A percentile compares a stretch with the other conserved stretches of the same genome.
Conservation (phyloP, 2,329 filamentous ascomycete genomes). For the Fusarium lateritium region DNA sequence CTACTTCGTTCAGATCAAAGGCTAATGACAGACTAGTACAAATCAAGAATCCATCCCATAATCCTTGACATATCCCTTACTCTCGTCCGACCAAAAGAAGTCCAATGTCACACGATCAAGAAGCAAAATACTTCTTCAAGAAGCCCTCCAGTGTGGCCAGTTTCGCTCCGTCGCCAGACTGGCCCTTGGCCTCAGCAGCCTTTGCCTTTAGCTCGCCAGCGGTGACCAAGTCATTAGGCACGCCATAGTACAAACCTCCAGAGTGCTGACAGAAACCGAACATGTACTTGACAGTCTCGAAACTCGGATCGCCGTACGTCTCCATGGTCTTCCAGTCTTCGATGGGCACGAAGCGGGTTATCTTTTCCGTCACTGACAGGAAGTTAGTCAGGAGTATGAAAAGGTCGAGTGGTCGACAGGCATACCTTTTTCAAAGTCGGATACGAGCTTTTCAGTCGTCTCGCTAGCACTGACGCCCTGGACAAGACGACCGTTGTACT, state of each 20-base stretch:
- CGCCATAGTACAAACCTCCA: constrained; percentile 53
- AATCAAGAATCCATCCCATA: not conserved
- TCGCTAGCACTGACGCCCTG: constrained; percentile 57
- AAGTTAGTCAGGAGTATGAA: constrained; percentile 9
- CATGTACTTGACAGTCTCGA: constrained; percentile 56
- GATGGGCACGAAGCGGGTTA: constrained; percentile 51
- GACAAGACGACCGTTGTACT: constrained; percentile 55
- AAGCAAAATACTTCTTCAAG: constrained; percentile 43
- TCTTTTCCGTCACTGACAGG: constrained; percentile 51
- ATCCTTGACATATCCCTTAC: not conserved
- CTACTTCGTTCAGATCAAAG: not conserved
- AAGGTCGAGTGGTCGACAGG: not conserved
- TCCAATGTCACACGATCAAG: constrained; percentile 3
- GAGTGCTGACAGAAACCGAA: constrained; percentile 56
- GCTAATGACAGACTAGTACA: constrained; percentile 3
- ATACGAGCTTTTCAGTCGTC: constrained; percentile 50
- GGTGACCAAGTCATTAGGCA: constrained; percentile 46
- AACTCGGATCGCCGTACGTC: constrained; percentile 50
- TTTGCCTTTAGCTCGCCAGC: constrained; percentile 51
- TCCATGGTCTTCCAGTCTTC: constrained; percentile 54
- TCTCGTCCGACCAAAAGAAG: too few relatives aligned
- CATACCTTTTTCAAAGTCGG: constrained; percentile 53
- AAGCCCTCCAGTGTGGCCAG: constrained; percentile 48
- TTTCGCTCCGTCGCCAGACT: constrained; percentile 36
- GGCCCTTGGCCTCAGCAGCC: constrained; percentile 48